Evolutionary conservation across 2,329 filamentous ascomycete genomes (phyloP), one percentile per base, ranked within the genome.

Genomic region (Talaromyces pinophilus): DNA sequence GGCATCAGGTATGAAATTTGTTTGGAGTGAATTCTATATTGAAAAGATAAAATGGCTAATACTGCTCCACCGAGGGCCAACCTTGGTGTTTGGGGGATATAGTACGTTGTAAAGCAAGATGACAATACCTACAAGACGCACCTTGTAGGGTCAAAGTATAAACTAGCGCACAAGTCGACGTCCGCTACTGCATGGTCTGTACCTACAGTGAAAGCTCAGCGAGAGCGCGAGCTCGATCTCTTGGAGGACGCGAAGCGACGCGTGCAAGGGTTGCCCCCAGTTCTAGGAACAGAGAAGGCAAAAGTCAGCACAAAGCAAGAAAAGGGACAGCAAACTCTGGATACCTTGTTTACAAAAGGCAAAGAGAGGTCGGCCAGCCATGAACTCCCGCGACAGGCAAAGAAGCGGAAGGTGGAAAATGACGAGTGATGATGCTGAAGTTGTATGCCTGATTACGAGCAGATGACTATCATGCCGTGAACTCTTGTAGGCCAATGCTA

Each of bases 61-160:
- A 19, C 22, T 52, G 11, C 5, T 28, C 13, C 22, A 52, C 25
- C 25, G 48, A 15, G 11, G 48, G 50, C 13, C 11, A 30, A 28
- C 48, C 48, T 7, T 52, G 22, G 22, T 22, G 38, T 25, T 38
- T 42, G 13, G 50, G 38, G 44, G 3, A 22, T 25, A 38, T 46
- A 77, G 76, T 71, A 75, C 68, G 76, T 78, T 35, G 71, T 71
- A 60, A 78, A 78, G 62, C 55, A 74, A 46, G 76, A 78, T 64
- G 75, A 75, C 17, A 78, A 78, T 52, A 76, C 76, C 1, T 78
- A 78, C 63, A 73, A 76, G 64, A 77, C 76, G 10, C 71, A 73
- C 60, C 67, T 78, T 11, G 70, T 70, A 10, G 76, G 76, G 1
- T 74, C 74, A 5, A 78, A 78, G 64, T 78, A 77, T 63, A 78